Conservation (phyloP, 228 moss, liverwort and hornwort species). For the Sphagnum fallax region DNA sequence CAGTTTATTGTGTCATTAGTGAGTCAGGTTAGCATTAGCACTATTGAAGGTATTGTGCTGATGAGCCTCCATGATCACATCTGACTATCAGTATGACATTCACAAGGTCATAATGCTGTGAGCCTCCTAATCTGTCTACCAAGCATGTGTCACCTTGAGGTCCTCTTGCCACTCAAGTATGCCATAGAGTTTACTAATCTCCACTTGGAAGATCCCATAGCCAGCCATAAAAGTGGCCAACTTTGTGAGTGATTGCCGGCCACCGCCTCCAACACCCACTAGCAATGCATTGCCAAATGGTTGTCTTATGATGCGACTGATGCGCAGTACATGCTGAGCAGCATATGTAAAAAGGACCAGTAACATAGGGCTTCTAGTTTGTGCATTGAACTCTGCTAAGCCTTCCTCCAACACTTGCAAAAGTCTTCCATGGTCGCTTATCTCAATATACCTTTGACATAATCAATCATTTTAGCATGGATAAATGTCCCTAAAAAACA, state of each 20-base stretch:
- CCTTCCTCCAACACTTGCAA: constrained; percentile 54
- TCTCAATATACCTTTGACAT: constrained; percentile 60
- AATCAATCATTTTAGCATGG: neutral
- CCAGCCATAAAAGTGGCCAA: constrained; percentile 77
- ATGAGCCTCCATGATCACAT: too few species aligned
- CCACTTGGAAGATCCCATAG: constrained; percentile 65
- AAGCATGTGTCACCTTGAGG: constrained; percentile 44
- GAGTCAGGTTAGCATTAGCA: too few species aligned
- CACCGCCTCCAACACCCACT: constrained; percentile 81
- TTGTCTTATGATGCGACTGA: constrained; percentile 81
- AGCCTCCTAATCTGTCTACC: neutral
- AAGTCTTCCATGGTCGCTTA: constrained; percentile 55
- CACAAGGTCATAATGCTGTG: too few species aligned
- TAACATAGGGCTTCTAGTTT: constrained; percentile 65
- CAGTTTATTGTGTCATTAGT: too few species aligned
- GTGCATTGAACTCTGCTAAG: constrained; percentile 65
- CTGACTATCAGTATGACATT: too few species aligned
- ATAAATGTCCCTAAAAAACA: too few species aligned
- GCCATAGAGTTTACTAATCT: constrained; percentile 67
- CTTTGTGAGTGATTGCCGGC: constrained; percentile 70
- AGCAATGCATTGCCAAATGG: constrained; percentile 81
- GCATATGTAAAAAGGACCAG: constrained; percentile 82
- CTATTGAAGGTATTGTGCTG: too few species aligned
- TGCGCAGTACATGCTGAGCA: constrained; percentile 69
- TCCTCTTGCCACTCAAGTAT: constrained; percentile 74